Base-by-base conservation (phyloP, 306 rosid genomes). In the Vigna radiata region DNA sequence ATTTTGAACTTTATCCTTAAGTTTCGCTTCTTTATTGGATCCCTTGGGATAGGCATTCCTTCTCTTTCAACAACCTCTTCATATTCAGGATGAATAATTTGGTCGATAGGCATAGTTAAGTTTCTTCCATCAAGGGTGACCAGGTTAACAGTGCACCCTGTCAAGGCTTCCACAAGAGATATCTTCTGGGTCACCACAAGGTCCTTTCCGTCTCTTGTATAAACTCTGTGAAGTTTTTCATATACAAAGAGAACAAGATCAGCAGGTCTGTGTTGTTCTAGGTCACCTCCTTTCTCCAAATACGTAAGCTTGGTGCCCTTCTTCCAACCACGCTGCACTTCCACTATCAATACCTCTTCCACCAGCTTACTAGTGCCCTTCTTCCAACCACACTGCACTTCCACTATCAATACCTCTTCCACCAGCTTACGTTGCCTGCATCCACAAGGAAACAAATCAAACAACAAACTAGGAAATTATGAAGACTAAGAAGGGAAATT, bases 41-140 rank as follows among this genome's bases (percentile, higher is more conserved):
- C 90, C 78, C 81, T 86, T 36, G 79, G 89, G 61, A 78, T 63
- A 7, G 90, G 93, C 89, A 85, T 85, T 53, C 93, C 90, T 78
- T 89, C 93, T 56, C 71, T 68, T 12, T 80, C 82, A 36, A 89
- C 81, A 11, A 89, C 63, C 66, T 89, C 89, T 76, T 89, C 90
- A 8, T 83, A 83, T 76, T 58, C 75, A 1, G 90, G 90, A 83
- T 72, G 82, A 25, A 86, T 80, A 11, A 89, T 85, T 63, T 16
- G 81, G 75, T 81, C 79, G 78, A 87, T 81, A 2, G 85, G 87
- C 29, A 89, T 68, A 13, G 78, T 78, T 43, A 86, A 70, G 69
- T 44, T 83, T 81, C 89, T 85, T 27, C 90, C 90, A 49, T 89
- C 90, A 54, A 85, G 66, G 36, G 89, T 78, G 6, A 86, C 81